Percentiles rank a stretch among this genome's conserved stretches.
These are phyloP conservation scores for Cladosporium colombiae DNA, from an alignment of 2,329 filamentous ascomycete species.

Conservation along the genomic window DNA sequence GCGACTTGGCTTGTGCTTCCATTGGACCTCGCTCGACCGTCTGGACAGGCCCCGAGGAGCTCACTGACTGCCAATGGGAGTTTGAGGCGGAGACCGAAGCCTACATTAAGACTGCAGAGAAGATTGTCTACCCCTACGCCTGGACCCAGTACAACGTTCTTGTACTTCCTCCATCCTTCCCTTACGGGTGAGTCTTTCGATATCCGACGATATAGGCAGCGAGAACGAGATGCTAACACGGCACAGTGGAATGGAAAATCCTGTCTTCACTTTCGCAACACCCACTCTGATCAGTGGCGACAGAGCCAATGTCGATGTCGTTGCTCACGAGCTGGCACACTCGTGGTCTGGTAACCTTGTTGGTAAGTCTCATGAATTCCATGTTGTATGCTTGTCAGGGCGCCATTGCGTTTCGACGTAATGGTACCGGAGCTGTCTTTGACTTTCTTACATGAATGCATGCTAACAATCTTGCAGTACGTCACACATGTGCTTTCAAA, in stretches of 20 bases:
- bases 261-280: slow-evolving; percentile 91
- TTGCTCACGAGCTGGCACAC: slow-evolving; percentile 78
- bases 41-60: slow-evolving; percentile 83
- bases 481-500: not conserved
- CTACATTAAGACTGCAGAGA: slow-evolving; percentile 84
- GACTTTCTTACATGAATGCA: not conserved
- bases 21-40: slow-evolving; percentile 86
- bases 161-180: slow-evolving; percentile 85
- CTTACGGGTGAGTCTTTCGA: slow-evolving; percentile 67
- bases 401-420: not conserved
- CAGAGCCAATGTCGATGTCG: slow-evolving; percentile 87
- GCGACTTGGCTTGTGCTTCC: slow-evolving; percentile 80
- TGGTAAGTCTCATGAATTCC: not conserved
- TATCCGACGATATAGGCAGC: slow-evolving; percentile 53
- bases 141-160: slow-evolving; percentile 97
- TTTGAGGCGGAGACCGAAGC: slow-evolving; percentile 88
- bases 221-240: not conserved
- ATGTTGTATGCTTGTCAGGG: not conserved
- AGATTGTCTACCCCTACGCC: slow-evolving; percentile 78
- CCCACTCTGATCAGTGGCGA: slow-evolving; percentile 88
- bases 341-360: slow-evolving; percentile 90
- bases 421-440: not conserved
- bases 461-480: not conserved
- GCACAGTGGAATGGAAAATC: slow-evolving; percentile 56
- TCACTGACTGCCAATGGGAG: slow-evolving; percentile 84